phyloP scores from a whole-genome alignment of 768 basidiomycete genomes.

The Calvatia gigantea region DNA sequence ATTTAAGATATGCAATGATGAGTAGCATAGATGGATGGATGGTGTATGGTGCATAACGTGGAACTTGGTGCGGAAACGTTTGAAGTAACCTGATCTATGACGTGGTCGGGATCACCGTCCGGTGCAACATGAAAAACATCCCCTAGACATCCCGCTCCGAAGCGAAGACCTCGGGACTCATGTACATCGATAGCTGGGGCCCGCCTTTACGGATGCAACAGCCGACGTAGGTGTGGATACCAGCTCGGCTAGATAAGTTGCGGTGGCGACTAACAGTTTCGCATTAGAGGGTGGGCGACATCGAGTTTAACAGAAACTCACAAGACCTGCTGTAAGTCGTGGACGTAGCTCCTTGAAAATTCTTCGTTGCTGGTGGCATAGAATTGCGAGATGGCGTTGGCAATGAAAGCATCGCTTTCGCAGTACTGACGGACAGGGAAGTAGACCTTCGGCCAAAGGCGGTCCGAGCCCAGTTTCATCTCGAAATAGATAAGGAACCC shows the following conservation, averaged over 20 bases:
- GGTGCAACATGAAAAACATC: too few species aligned
- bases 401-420: conserved; percentile 15
- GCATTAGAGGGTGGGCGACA: not conserved
- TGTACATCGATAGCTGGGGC: conserved; percentile 18
- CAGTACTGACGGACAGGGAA: conserved; percentile 19
- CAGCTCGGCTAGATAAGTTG: conserved; percentile 14
- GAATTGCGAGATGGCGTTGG: conserved; percentile 12
- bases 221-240: conserved; percentile 19
- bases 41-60: not conserved
- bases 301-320: conserved; percentile 5
- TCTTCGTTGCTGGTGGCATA: conserved; percentile 10
- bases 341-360: conserved; percentile 9
- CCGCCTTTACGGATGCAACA: conserved; percentile 15
- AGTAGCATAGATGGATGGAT: not conserved
- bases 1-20: not conserved
- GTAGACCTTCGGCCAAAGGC: conserved; percentile 17
- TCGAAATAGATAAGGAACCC: conserved; percentile 18
- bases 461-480: conserved; percentile 9
- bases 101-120: too few species aligned
- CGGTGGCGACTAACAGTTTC: conserved; percentile 11
- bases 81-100: too few species aligned
- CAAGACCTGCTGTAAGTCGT: conserved; percentile 13
- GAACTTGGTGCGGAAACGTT: too few species aligned
- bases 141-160: conserved; percentile 3
- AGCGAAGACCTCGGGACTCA: conserved; percentile 18